Base-by-base conservation (phyloP, 768 basidiomycete species). In the Mycena galopus region DNA sequence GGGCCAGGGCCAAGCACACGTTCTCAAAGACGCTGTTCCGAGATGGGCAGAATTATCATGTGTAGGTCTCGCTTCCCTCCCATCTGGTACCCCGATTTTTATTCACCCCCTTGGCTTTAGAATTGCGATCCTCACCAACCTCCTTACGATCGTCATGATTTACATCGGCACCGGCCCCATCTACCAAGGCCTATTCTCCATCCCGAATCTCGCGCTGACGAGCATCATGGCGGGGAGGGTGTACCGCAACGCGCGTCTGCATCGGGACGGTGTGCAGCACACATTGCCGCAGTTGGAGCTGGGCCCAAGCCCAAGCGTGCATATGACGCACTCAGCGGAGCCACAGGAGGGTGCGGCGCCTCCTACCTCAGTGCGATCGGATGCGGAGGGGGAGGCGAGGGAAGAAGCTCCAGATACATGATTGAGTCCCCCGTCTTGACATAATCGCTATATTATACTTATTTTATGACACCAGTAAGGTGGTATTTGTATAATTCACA, bases 1-100 rank as follows among this genome's bases (percentile, higher is more conserved):
- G 80, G 78, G n/a, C n/a, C 3, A 63, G 65, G n/a, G 74, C 76
- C 27, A 58, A 83, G 6, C 81, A 82, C 3, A 70, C 67, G 11
- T 78, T 81, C 23, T 79, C 80, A 5, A 76, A 67, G 56, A 75
- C 75, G 2, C 37, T 83, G 21, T 70, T 82, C 19, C 74, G 74
- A 25, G 82, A 81, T 16, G 79, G 82, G 0, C 82, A 81, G 51
- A 65, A 72, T 3, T 84, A 81, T 65, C 82, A 80, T 60, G 44
- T 81, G 83, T 83, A 61, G 50, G 27, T 42, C 33, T 67, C 39
- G 33, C 33, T 35, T 35, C 14, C 39, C 39, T 39, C 39, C 12
- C 14, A 16, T 39, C 39, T 10, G 12, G 33, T 35, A 10, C 39
- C 39, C 6, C 14, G 9, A n/a, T n/a, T 39, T 8, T 10, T 39